Evolutionary conservation across 768 basidiomycete genomes (phyloP), one percentile per base, ranked within the genome.

Genomic region (Suillus discolor): DNA sequence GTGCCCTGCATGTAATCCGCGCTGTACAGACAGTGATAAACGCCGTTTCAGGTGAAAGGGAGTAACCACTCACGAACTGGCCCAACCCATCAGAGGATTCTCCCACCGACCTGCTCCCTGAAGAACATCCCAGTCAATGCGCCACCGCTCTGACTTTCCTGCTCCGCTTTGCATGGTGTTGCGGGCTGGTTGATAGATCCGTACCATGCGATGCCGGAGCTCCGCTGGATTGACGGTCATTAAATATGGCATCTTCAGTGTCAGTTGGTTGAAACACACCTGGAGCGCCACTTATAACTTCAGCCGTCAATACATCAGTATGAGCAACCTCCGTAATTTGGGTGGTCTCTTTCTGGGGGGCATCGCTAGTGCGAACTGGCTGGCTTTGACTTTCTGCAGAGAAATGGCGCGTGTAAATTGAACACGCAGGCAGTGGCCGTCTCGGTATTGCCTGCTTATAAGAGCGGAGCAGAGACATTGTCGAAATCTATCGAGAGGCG

Each of bases 1-100:
- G 93, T 93, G 23, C 92, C 94, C 75, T 98, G 96, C 90, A 97
- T 92, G 78, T 97, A 98, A 78, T 98, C 96, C 65, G 94, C 96
- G 68, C 94, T 94, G 67, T 20, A 23, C 51, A 39, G 28, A 41
- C 2, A 36, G 71, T 20, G 41, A 66, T 54, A 53, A 41, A 44
- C 62, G 68, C 61, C n/a, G 62, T 57, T 59, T 62, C 47, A 62
- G 16, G 36, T 41, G 42, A 39, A 6, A 13, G 31, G 31, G 13
- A 47, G 62, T 3, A 25, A 64, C n/a, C 15, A 85, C 92, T 79
- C 75, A 96, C 92, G 94, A 95, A 81, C 90, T 93, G 0, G 96
- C 96, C 83, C 87, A 99, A 53, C 97, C 97, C 94, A 99, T 99
- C 70, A 99, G 77, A 5, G 94, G 94, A 74, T 99, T 99, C 84